These are phyloP conservation scores for Leptosphaerulina australis DNA, from an alignment of 2,329 filamentous ascomycete genomes.

Conservation along the genomic window DNA sequence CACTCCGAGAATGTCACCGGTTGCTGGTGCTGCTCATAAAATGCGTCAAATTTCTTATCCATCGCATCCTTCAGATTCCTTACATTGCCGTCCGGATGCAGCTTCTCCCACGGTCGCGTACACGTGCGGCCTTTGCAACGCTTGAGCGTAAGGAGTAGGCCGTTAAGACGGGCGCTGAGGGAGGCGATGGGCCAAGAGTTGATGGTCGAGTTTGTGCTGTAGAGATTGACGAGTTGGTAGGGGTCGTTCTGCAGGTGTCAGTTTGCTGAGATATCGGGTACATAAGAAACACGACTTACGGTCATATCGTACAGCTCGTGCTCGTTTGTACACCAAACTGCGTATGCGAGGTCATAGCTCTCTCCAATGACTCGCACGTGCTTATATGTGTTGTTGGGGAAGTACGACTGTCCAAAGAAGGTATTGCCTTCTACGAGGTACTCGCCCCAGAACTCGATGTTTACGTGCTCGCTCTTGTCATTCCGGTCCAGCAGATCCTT, in stretches of 20 bases:
- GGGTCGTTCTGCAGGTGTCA: slow-evolving; percentile 36
- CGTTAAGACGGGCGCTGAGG: slow-evolving; percentile 52
- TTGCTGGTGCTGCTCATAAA: slow-evolving; percentile 58
- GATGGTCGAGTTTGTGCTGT: slow-evolving; percentile 28
- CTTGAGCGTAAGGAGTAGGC: slow-evolving; percentile 66
- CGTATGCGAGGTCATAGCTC: slow-evolving; percentile 67
- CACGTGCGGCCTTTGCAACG: slow-evolving; percentile 63
- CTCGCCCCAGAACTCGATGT: slow-evolving; percentile 52
- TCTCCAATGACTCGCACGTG: slow-evolving; percentile 60
- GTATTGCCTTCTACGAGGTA: slow-evolving; percentile 34
- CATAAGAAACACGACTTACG: slow-evolving; percentile 45
- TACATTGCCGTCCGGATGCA: slow-evolving; percentile 63
- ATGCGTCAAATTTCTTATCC: slow-evolving; percentile 55
- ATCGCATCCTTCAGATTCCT: slow-evolving; percentile 60
- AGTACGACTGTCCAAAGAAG: slow-evolving; percentile 10
- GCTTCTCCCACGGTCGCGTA: slow-evolving; percentile 61
- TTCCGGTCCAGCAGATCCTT: not conserved
- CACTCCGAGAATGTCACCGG: slow-evolving; percentile 62
- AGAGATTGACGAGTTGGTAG: slow-evolving; percentile 40
- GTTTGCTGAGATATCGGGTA: not conserved
- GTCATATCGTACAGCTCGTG: slow-evolving; percentile 69
- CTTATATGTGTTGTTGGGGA: slow-evolving; percentile 65
- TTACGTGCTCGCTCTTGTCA: slow-evolving; percentile 46
- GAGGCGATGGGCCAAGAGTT: slow-evolving; percentile 16
- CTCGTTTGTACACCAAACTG: slow-evolving; percentile 73